Evolutionary conservation across 192 early-diverging fungal genomes (phyloP), one percentile per base, ranked within the genome.

Genomic region (Chytriomyces confervae): DNA sequence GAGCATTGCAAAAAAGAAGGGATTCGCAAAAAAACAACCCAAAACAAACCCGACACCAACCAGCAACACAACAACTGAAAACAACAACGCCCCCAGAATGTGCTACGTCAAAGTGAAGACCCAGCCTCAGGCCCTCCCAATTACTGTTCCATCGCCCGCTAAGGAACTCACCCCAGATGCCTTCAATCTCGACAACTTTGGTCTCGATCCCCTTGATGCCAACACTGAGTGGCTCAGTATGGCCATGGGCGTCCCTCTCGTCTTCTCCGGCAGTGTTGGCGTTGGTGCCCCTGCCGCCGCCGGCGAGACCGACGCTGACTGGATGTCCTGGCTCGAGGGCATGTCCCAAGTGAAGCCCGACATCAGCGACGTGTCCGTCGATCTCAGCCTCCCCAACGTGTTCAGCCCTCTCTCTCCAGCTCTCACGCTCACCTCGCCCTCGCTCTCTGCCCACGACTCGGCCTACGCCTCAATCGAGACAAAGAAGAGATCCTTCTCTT

Each of bases 271-370:
- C 23, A 11, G n/a, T 11, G 23, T 47, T 36, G 16, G 16, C 11
- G 24, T 46, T 8, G 29, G 8, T 5, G 66, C 23, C 66, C 47
- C 53, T 13, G 50, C 48, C 18, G 20, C 51, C n/a, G 43, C 53
- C 5, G 53, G 53, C 13, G 53, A 57, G 20, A 36, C 36, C 3
- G 36, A 64, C 23, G 11, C 62, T 36, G 70, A 72, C 36, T 72
- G 70, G 70, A 50, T 72, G 70, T n/a, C 23, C 53, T 72, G 70
- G 70, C 70, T 72, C 50, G 70, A 72, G 50, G 70, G 70, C 16
- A 72, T 72, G 70, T 72, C 70, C 53, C 16, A 57, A 20, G 16
- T 20, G 20, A 57, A 57, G 20, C 53, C 53, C 1, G 53, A 57
- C 13, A 57, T 57, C 53, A 57, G 53, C 20, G 53, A 57, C 2